These are phyloP conservation scores for Xylariaceae sp. DNA, from an alignment of 2,329 filamentous ascomycete species.

Conservation along the genomic window DNA sequence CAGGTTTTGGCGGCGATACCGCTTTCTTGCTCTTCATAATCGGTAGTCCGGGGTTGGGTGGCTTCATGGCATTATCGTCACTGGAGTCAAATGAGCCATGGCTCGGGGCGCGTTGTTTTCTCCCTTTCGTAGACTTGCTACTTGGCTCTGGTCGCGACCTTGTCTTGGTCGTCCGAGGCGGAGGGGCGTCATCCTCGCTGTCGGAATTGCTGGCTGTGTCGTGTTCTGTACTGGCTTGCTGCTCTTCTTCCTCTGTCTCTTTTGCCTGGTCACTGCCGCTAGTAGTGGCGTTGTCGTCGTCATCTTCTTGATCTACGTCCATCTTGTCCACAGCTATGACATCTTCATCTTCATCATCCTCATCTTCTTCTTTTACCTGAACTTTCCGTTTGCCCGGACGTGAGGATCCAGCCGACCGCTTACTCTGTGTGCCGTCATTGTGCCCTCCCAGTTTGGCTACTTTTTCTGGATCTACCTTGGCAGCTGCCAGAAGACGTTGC, in stretches of 20 bases:
- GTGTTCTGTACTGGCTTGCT: constrained; percentile 36
- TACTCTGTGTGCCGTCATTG: constrained; percentile 18
- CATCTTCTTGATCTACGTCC: constrained; percentile 40
- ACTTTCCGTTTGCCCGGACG: constrained; percentile 50
- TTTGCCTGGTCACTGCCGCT: constrained; percentile 21
- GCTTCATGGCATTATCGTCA: constrained; percentile 22
- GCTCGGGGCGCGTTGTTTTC: constrained; percentile 2
- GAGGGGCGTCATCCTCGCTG: constrained; percentile 31
- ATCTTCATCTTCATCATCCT: constrained; percentile 36
- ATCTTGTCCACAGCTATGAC: constrained; percentile 48
- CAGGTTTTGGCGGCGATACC: constrained; percentile 26
- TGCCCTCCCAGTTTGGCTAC: constrained; percentile 29
- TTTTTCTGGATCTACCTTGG: constrained; percentile 39
- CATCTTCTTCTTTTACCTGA: constrained; percentile 25
- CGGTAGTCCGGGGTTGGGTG: constrained; percentile 37
- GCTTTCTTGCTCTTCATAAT: constrained; percentile 37
- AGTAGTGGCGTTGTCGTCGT: constrained; percentile 19
- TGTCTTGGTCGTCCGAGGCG: constrained; percentile 12
- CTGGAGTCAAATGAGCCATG: constrained; percentile 9
- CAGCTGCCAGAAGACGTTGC: constrained; percentile 54
- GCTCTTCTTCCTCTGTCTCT: constrained; percentile 36
- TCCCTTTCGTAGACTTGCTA: constrained; percentile 11
- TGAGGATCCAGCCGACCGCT: constrained; percentile 34
- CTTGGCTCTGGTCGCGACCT: constrained; percentile 3
- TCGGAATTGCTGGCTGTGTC: constrained; percentile 38